Percentiles rank a stretch among this genome's conserved stretches.
Evolutionary conservation across 2,329 filamentous ascomycete genomes (phyloP).

Genomic region (Botrytis hyacinthi): DNA sequence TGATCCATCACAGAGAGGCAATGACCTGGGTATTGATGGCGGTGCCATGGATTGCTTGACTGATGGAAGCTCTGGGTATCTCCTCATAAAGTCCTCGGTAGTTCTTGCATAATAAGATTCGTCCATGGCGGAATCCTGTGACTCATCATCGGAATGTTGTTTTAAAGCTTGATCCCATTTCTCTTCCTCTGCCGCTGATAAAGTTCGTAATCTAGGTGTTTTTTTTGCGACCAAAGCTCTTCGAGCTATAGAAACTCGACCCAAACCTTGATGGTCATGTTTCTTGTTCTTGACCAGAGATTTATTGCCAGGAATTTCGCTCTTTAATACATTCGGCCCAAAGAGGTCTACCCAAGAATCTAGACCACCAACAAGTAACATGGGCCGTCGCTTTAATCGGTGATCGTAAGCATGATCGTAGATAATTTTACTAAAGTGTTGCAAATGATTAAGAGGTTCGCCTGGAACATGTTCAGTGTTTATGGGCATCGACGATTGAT

Average conservation of each 20-base stretch:
- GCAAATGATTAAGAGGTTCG: slow-evolving; percentile 55
- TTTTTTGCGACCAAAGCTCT: slow-evolving; percentile 34
- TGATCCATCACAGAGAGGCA: slow-evolving; percentile 34
- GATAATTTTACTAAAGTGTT: slow-evolving; percentile 74
- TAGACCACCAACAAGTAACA: slow-evolving; percentile 77
- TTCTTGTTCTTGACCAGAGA: slow-evolving; percentile 42
- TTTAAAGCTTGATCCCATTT: slow-evolving; percentile 76
- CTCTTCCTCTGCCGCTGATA: slow-evolving; percentile 77
- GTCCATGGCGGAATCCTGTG: slow-evolving; percentile 46
- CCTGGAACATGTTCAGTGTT: slow-evolving; percentile 41
- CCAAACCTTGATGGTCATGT: slow-evolving; percentile 43
- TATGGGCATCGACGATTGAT: slow-evolving; percentile 56
- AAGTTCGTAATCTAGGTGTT: slow-evolving; percentile 57
- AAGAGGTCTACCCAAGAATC: slow-evolving; percentile 85
- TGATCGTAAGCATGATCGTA: slow-evolving; percentile 80
- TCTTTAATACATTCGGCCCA: slow-evolving; percentile 53
- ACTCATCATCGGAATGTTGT: slow-evolving; percentile 51
- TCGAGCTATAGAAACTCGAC: slow-evolving; percentile 48
- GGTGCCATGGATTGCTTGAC: slow-evolving; percentile 59
- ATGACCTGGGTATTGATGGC: slow-evolving; percentile 16
- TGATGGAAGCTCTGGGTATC: slow-evolving; percentile 70
- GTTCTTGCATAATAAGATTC: slow-evolving; percentile 61
- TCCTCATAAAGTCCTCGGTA: slow-evolving; percentile 79
- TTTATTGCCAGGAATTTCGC: slow-evolving; percentile 50
- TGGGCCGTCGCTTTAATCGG: slow-evolving; percentile 68